Evolutionary conservation across 805 yeast species (phyloP).

Genomic region (Blastobotrys parvus): DNA sequence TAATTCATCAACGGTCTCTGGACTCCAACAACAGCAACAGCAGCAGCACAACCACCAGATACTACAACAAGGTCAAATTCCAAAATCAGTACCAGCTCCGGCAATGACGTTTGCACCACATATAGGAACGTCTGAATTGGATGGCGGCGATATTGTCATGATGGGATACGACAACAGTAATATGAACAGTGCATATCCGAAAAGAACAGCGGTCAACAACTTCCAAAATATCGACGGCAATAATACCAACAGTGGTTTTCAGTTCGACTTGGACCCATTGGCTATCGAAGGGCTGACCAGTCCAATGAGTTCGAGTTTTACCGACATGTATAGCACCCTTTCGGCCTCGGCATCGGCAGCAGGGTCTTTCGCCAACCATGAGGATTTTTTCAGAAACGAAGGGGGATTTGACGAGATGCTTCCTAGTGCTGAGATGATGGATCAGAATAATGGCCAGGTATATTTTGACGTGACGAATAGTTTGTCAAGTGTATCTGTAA

Average conservation of each 20-base stretch:
- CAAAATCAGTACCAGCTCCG: background rate
- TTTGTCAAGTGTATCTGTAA: background rate
- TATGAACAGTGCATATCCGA: background rate
- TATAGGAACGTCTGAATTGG: background rate
- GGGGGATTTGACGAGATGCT: conserved; percentile 6
- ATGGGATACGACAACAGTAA: background rate
- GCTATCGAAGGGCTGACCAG: conserved; percentile 39
- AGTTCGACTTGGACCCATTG: conserved; percentile 39
- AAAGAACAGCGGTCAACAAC: background rate
- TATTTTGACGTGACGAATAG: background rate
- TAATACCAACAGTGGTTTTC: conserved; percentile 19
- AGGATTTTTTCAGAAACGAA: conserved; percentile 3
- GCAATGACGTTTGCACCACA: background rate
- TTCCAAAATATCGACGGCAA: background rate
- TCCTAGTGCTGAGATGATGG: conserved; percentile 3
- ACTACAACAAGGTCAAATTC: no score
- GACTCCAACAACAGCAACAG: background rate
- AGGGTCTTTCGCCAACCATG: no score
- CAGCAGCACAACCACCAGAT: background rate
- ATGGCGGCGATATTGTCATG: background rate
- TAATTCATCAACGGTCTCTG: background rate
- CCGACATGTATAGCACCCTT: background rate
- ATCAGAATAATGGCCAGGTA: background rate
- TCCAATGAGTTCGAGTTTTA: conserved; percentile 7
- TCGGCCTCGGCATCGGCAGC: background rate